Evolutionary conservation across 2,329 filamentous ascomycete species (phyloP).

Genomic region (Fusarium miscanthi): DNA sequence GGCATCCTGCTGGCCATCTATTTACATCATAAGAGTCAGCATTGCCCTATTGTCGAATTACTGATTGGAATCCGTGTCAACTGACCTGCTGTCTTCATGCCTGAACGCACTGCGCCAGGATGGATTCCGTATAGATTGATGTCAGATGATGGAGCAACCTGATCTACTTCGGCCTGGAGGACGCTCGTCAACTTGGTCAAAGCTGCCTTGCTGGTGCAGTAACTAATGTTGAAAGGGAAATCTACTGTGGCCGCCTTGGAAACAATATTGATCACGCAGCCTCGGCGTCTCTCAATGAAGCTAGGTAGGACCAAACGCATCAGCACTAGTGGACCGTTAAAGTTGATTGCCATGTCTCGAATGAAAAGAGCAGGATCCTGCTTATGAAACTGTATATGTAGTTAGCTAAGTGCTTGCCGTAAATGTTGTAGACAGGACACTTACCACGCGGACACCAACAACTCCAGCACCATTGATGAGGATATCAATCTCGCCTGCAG

Average conservation of each 20-base stretch:
- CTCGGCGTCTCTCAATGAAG: not conserved
- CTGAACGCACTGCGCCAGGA: not conserved
- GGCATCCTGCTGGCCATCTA: not conserved
- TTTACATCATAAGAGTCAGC: accelerated
- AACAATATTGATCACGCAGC: not conserved
- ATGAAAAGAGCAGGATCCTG: not conserved
- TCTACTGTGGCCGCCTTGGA: not conserved
- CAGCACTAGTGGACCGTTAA: not conserved
- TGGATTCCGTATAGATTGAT: not conserved
- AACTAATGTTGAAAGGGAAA: not conserved
- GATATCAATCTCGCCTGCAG: accelerated
- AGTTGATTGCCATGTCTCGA: not conserved
- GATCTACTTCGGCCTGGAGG: not conserved
- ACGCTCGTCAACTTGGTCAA: not conserved
- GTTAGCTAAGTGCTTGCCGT: not conserved
- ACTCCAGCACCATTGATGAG: not conserved
- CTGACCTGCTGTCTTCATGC: not conserved
- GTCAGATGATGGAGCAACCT: not conserved
- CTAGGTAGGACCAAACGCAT: not conserved
- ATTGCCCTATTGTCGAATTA: accelerated
- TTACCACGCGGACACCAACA: not conserved
- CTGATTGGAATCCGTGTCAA: accelerated
- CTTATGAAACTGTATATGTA: accelerated
- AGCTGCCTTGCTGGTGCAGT: not conserved
- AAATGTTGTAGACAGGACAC: not conserved